Evolutionary conservation across 2,329 filamentous ascomycete species (phyloP), one percentile per base, ranked within the genome.

Genomic region (Fusarium sambucinum): DNA sequence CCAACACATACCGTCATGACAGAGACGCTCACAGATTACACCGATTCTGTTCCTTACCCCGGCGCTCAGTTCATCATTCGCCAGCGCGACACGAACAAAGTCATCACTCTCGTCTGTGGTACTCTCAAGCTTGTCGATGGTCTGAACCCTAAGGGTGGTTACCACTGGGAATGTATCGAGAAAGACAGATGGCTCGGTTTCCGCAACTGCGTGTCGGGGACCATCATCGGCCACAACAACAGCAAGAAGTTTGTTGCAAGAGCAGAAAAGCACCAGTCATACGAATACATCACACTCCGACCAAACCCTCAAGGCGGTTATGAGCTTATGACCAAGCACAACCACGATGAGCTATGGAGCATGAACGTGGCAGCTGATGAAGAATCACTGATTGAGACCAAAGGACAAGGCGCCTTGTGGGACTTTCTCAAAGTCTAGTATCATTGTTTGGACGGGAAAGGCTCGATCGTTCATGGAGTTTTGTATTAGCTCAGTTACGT

Each of bases 141-240:
- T 4, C 19, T 69, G 27, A 60, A 48, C 14, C 27, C 64, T 3
- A 55, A 58, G 14, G 69, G 74, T 32, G 70, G 75, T 14, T 73
- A 73, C 27, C 76, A 80, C 45, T 82, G 80, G 80, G 51, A 63
- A 21, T 82, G 80, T 51, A 73, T 78, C 17, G 78, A 80, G 35
- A 74, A 67, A 29, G 70, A 77, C 7, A 77, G 79, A 4, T 81
- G 78, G 77, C 63, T 81, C 0, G 80, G 80, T 0, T 81, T 82
- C 51, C 71, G 71, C 23, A 79, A 80, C 59, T 72, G 70, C 19
- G 72, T 75, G 4, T 78, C 77, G 2, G 73, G 75, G 1, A 76
- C 59, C 2, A 75, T 76, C 29, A 72, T 81, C 6, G 79, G 80
- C 1, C 76, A 80, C 29, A 66, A 78, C 47, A 59, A 57, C n/a